Evolutionary conservation across 2,329 filamentous ascomycete species (phyloP).

Genomic region (Plenodomus tracheiphilus): DNA sequence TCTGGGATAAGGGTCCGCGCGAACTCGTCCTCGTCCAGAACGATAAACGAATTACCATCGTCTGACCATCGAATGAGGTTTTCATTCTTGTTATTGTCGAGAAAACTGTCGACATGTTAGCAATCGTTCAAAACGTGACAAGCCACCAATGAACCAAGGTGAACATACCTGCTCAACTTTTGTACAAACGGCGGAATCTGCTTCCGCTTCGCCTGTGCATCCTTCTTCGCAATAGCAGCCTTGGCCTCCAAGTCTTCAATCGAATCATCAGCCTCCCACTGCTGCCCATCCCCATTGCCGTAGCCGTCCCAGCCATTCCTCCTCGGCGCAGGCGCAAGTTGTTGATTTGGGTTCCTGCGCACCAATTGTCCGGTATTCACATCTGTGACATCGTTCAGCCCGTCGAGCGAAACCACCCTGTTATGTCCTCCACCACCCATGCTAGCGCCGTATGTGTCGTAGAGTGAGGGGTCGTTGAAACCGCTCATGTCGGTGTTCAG

Average conservation of each 20-base stretch:
- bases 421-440: constrained; percentile 26
- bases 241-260: constrained; percentile 78
- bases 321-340: constrained; percentile 46
- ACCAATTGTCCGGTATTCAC: constrained; percentile 50
- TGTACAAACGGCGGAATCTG: constrained; percentile 97
- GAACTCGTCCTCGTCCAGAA: constrained; percentile 92
- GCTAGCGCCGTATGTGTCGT: constrained; percentile 33
- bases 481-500: constrained; percentile 27
- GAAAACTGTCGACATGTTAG: constrained; percentile 65
- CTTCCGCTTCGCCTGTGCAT: constrained; percentile 87
- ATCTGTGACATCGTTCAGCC: constrained; percentile 27
- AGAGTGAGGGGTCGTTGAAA: constrained; percentile 44
- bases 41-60: constrained; percentile 93
- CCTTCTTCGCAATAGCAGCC: constrained; percentile 80
- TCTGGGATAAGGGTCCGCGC: constrained; percentile 74
- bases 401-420: constrained; percentile 39
- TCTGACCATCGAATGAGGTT: constrained; percentile 97
- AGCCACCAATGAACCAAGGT: too few species aligned
- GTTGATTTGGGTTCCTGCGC: constrained; percentile 51
- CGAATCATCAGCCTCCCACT: constrained; percentile 57
- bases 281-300: constrained; percentile 47
- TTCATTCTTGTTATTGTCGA: constrained; percentile 90
- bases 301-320: constrained; percentile 47
- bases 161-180: constrained; percentile 86
- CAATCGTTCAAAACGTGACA: constrained; percentile 4